Percentiles rank a stretch among this genome's conserved stretches.
Evolutionary conservation across 2,329 filamentous ascomycete species (phyloP).

Genomic region (Hysterium pulicare): DNA sequence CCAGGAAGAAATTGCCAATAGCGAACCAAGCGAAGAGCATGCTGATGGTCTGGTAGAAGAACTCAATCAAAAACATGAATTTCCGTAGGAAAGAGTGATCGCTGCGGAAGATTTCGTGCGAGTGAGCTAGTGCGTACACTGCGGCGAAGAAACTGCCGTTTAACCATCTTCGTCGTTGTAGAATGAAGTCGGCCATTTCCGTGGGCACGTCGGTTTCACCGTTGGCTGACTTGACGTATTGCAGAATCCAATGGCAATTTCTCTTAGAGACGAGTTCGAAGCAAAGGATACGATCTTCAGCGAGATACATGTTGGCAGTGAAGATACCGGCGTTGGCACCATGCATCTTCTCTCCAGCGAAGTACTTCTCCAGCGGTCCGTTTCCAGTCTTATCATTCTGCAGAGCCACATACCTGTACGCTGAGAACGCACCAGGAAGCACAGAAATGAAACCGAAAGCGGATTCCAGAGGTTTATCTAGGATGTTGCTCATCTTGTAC

Average conservation of each 20-base stretch:
- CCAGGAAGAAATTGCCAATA: constrained; percentile 97
- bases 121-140: constrained; percentile 90
- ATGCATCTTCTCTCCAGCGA: constrained; percentile 93
- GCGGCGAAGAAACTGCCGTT: constrained; percentile 99
- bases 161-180: constrained; percentile 93
- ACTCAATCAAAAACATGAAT: constrained; percentile 86
- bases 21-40: constrained; percentile 99
- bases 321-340: constrained; percentile 92
- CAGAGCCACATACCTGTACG: constrained; percentile 88
- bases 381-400: constrained; percentile 96
- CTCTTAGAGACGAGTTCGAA: constrained; percentile 97
- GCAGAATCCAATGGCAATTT: constrained; percentile 94
- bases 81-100: constrained; percentile 86
- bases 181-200: constrained; percentile 87
- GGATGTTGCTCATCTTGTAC: constrained; percentile 99
- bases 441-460: constrained; percentile 98
- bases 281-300: constrained; percentile 97
- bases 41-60: constrained; percentile 88
- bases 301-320: constrained; percentile 98
- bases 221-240: constrained; percentile 96
- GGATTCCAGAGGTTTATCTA: constrained; percentile 95
- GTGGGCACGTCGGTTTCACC: constrained; percentile 97
- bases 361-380: constrained; percentile 93
- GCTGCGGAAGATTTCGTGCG: constrained; percentile 92
- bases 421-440: constrained; percentile 95